phyloP scores from a whole-genome alignment of 2,329 filamentous ascomycete genomes.

The Aspergillus neotritici region DNA sequence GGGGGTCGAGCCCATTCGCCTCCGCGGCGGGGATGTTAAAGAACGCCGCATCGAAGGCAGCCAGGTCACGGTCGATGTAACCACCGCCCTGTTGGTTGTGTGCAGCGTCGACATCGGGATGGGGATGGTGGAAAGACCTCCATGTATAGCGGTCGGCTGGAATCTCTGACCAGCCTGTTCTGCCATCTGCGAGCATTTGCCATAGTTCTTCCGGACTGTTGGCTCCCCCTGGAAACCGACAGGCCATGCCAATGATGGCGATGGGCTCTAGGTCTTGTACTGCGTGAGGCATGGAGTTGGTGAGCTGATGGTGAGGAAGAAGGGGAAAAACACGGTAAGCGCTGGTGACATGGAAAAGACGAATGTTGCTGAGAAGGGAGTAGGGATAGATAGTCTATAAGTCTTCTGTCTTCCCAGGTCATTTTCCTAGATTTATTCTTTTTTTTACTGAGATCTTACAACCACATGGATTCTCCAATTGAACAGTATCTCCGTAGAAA shows the following conservation, averaged over 20 bases:
- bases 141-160: neutral
- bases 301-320: neutral
- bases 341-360: neutral
- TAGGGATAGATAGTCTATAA: too few relatives aligned
- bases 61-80: conserved; percentile 8
- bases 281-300: neutral
- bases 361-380: neutral
- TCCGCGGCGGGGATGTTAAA: conserved; percentile 20
- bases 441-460: too few relatives aligned
- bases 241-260: conserved; percentile 1
- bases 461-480: too few relatives aligned
- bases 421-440: too few relatives aligned
- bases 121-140: neutral
- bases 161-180: neutral
- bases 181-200: neutral
- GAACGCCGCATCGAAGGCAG: conserved; percentile 24
- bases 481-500: too few relatives aligned
- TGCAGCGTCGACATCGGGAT: neutral
- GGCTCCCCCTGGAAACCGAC: neutral
- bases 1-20: conserved; percentile 12
- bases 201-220: neutral
- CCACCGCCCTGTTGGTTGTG: neutral
- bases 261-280: neutral
- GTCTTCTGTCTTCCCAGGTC: too few relatives aligned
- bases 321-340: too few relatives aligned